phyloP scores from a whole-genome alignment of 805 yeast genomes.

The Komagataella phaffii region DNA sequence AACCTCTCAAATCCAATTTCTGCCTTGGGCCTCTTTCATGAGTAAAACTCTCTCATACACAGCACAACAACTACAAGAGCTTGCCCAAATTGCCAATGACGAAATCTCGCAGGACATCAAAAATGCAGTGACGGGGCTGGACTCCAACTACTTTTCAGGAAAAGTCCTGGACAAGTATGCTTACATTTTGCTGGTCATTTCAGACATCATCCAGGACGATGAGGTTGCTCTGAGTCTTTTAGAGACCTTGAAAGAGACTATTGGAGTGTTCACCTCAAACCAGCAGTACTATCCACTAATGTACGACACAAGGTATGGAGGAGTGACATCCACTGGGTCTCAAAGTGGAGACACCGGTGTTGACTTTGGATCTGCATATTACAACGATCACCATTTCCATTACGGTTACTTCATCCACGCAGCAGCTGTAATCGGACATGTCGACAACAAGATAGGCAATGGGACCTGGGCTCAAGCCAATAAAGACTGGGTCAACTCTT shows the following conservation, averaged over 20 bases:
- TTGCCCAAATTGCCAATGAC: conserved; percentile 30
- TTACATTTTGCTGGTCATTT: conserved; percentile 35
- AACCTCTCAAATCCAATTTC: conserved; percentile 23
- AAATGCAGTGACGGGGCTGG: conserved; percentile 20
- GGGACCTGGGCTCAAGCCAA: conserved; percentile 41
- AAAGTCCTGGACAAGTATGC: conserved; percentile 45
- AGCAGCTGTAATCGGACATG: conserved; percentile 45
- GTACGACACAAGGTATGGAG: conserved; percentile 42
- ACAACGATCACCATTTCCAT: conserved; percentile 48
- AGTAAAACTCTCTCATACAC: conserved; percentile 21
- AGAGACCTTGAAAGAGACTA: conserved; percentile 31
- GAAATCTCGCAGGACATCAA: conserved; percentile 32
- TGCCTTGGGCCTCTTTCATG: conserved; percentile 7
- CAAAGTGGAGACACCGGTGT: conserved; percentile 27
- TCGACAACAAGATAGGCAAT: conserved; percentile 29
- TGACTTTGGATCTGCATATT: conserved; percentile 38
- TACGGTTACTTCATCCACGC: conserved; percentile 47
- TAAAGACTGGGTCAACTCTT: conserved; percentile 37
- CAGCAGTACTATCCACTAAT: conserved; percentile 33
- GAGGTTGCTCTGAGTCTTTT: conserved; percentile 35
- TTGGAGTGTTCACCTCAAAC: conserved; percentile 24
- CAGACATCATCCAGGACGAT: conserved; percentile 28
- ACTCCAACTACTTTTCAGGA: conserved; percentile 38
- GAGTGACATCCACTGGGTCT: conserved; percentile 39
- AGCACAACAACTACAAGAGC: conserved; percentile 25